These are phyloP conservation scores for Colletotrichum cuscutae DNA, from an alignment of 2,329 filamentous ascomycete species.

Conservation along the genomic window DNA sequence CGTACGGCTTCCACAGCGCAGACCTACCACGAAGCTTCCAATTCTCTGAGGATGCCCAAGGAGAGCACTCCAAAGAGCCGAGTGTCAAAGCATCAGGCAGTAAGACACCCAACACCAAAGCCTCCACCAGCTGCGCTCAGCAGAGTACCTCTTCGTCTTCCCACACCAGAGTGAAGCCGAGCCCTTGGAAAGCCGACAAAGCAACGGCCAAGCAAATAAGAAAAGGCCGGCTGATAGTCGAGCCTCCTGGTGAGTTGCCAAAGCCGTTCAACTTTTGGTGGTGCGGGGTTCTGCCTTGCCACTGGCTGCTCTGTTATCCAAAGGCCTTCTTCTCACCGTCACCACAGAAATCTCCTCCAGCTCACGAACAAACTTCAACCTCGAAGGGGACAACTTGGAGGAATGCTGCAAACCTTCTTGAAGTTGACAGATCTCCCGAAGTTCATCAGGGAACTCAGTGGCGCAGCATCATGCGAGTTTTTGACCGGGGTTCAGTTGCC, in stretches of 20 bases:
- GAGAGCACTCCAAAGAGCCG: background rate
- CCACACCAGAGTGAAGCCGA: background rate
- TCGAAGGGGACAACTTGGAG: too few relatives aligned
- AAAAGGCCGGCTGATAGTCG: background rate
- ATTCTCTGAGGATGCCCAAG: background rate
- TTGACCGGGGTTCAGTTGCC: too few relatives aligned
- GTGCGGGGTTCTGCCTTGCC: background rate
- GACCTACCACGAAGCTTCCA: background rate
- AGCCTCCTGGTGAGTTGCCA: constrained; percentile 1
- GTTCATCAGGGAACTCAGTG: background rate
- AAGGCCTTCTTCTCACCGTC: background rate
- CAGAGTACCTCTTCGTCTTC: background rate
- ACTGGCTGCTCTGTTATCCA: background rate
- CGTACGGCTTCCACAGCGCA: background rate
- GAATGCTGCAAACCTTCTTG: background rate
- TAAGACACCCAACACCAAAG: background rate
- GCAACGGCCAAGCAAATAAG: background rate
- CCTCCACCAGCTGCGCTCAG: background rate
- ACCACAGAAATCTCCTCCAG: background rate
- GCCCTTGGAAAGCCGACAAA: background rate
- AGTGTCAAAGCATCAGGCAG: background rate
- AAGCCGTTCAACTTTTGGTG: constrained; percentile 7
- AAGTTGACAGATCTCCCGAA: background rate
- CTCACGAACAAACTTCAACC: too few relatives aligned
- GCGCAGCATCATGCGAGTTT: background rate